Evolutionary conservation across 331 rosid species (phyloP), one percentile per base, ranked within the genome.

Genomic region (Prunus yedoensis): DNA sequence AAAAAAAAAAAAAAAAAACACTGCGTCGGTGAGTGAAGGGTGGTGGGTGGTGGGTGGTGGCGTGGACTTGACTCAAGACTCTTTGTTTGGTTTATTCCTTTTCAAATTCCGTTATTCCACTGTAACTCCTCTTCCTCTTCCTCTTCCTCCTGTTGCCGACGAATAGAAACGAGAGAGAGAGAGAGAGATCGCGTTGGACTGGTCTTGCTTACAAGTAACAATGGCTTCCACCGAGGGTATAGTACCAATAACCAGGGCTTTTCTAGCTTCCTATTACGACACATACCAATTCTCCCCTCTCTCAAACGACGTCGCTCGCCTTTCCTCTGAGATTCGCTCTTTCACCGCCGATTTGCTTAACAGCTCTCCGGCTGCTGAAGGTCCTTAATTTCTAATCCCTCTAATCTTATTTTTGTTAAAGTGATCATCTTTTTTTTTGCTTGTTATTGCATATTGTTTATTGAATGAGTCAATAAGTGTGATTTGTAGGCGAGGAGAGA

Each of bases 151-250:
- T 23, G 25, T 27, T 41, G 62, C 60, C 70, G 70, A 30, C 70
- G 32, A 18, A 28, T 9, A 59, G 9, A n/a, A 28, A 46, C 10
- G 10, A 62, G 18, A 35, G 23, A 14, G 13, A 10, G n/a, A n/a
- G 57, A 45, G 10, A 5, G 13, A 50, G 64, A 65, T 51, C 77
- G 32, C 8, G 4, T 13, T 30, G 47, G 27, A 17, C 11, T 38
- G 70, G 51, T 65, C 28, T 27, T 46, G 28, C 35, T 13, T 4
- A 12, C 16, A 67, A 43, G 53, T 3, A 20, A 61, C 8, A 28
- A 85, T 92, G 99, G 93, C 99, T 82, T 89, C 96, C 9, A 94
- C 87, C 35, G 97, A 88, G 79, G 99, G 99, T 74, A 81, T 92
- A 47, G 93, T 94, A 27, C 97, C 99, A 9, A 94, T 94, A 46